Percentiles rank a stretch among this genome's conserved stretches.
phyloP scores from a whole-genome alignment of 2,329 filamentous ascomycete species.

The Aspergillus nomiae region DNA sequence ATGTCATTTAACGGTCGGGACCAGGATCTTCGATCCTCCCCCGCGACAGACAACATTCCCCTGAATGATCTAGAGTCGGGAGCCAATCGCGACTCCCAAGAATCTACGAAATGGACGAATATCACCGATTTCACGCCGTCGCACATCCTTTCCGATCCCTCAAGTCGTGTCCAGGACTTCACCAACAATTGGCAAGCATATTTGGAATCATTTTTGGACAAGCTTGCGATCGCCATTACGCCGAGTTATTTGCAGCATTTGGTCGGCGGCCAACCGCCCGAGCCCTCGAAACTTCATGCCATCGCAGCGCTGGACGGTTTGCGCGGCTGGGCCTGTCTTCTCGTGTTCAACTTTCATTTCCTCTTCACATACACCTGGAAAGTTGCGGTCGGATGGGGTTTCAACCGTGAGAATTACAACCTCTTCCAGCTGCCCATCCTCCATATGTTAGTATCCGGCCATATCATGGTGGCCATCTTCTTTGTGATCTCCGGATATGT shows the following conservation, averaged over 20 bases:
- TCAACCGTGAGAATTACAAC: slow-evolving; percentile 42
- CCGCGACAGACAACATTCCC: slow-evolving; percentile 29
- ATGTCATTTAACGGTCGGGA: slow-evolving; percentile 19
- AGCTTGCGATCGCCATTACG: slow-evolving; percentile 33
- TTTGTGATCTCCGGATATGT: slow-evolving; percentile 53
- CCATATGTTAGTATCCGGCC: slow-evolving; percentile 46
- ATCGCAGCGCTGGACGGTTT: slow-evolving; percentile 46
- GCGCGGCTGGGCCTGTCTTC: slow-evolving; percentile 46
- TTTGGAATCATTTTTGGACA: slow-evolving; percentile 24
- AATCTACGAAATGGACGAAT: slow-evolving; percentile 22
- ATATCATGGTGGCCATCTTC: slow-evolving; percentile 52
- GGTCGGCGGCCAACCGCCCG: slow-evolving; percentile 31
- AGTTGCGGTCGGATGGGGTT: slow-evolving; percentile 43
- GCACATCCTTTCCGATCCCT: slow-evolving; percentile 19
- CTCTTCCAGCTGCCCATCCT: slow-evolving; percentile 45
- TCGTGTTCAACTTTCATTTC: slow-evolving; percentile 51
- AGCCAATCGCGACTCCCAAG: slow-evolving; percentile 8
- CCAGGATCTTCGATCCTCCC: slow-evolving; percentile 20
- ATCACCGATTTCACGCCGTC: slow-evolving; percentile 27
- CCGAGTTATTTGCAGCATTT: slow-evolving; percentile 41
- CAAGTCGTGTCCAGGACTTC: slow-evolving; percentile 16
- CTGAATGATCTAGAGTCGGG: slow-evolving; percentile 33
- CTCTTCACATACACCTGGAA: slow-evolving; percentile 48
- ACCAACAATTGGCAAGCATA: slow-evolving; percentile 28
- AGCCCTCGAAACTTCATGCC: slow-evolving; percentile 35